Evolutionary conservation across 1,284 basidiomycete genomes (phyloP), one percentile per base, ranked within the genome.

Genomic region (Leccinum pallidistipes): DNA sequence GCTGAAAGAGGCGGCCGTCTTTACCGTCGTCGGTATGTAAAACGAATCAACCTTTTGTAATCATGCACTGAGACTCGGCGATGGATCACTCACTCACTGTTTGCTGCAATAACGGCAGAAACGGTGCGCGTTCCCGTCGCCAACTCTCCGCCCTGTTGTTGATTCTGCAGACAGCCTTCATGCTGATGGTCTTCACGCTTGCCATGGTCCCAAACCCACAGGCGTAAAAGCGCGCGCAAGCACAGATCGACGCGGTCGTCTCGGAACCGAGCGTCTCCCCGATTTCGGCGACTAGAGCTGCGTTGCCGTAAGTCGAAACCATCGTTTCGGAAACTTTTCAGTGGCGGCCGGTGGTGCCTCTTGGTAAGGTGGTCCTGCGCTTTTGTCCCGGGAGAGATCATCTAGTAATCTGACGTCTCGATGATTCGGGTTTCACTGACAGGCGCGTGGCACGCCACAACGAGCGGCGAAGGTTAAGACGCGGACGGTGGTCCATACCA

Each of bases 381-480:
- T 21, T 21, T 21, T 21, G 21, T 21, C 21, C 21, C 21, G 21
- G 21, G 21, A 21, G n/a, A 45, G 43, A 45, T 18, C 10, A 45
- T 45, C 16, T 18, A 43, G 11, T 18, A 5, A 45, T 45, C 3
- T 21, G 11, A 45, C 10, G 11, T 45, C 43, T 21, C 18, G 43
- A 21, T 21, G 5, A 7, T 45, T 49, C 12, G 14, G 2, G 11
- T 29, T 47, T 12, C 43, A 45, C 18, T 45, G 10, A 6, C 10
- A 71, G 68, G 56, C 31, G 31, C 68, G 3, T 61, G 59, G 24
- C 68, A 74, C 9, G 61, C 61, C n/a, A 53, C 68, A 1, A 10
- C 56, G 4, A 36, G 14, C 1, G 62, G 51, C 10, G 66, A 71
- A 34, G 9, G 63, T 18, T 68, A 73, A 24, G 51, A 64, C 1